phyloP scores from a whole-genome alignment of 208 protist genomes.

The Tritrichomonas foetus region DNA sequence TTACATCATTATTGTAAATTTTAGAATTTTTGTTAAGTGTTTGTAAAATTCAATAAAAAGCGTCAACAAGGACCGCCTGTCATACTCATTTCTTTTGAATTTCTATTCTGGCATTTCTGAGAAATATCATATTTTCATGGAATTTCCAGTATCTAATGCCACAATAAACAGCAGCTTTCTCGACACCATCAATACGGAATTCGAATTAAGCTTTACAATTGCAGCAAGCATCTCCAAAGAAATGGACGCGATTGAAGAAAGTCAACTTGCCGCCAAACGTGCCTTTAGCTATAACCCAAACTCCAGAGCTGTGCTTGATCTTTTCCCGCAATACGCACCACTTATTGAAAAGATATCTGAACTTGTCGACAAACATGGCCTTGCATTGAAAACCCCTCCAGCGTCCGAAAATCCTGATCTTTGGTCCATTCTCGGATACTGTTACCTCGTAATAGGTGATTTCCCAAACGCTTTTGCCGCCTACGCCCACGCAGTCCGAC shows the following conservation, averaged over 20 bases:
- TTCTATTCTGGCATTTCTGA: too few relatives aligned
- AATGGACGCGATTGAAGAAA: background rate
- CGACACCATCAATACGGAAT: background rate
- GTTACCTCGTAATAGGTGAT: background rate
- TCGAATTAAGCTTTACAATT: background rate
- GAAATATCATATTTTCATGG: too few relatives aligned
- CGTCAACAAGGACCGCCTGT: too few relatives aligned
- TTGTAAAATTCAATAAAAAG: too few relatives aligned
- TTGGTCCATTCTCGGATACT: background rate
- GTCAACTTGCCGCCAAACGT: background rate
- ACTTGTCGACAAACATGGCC: background rate
- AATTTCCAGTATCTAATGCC: too few relatives aligned
- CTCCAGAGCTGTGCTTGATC: background rate
- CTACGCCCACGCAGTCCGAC: background rate
- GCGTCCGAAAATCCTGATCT: background rate
- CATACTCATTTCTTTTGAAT: too few relatives aligned
- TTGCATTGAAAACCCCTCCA: background rate
- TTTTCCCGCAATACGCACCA: slow-evolving; percentile 4
- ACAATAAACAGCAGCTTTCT: background rate
- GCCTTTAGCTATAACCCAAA: slow-evolving; percentile 35
- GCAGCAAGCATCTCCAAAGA: background rate
- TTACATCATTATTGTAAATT: too few relatives aligned
- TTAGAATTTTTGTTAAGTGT: too few relatives aligned
- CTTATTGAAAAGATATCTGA: background rate
- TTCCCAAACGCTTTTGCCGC: slow-evolving; percentile 7